These are phyloP conservation scores for Thielaviopsis ethacetica DNA, from an alignment of 2,329 filamentous ascomycete species.

Conservation along the genomic window DNA sequence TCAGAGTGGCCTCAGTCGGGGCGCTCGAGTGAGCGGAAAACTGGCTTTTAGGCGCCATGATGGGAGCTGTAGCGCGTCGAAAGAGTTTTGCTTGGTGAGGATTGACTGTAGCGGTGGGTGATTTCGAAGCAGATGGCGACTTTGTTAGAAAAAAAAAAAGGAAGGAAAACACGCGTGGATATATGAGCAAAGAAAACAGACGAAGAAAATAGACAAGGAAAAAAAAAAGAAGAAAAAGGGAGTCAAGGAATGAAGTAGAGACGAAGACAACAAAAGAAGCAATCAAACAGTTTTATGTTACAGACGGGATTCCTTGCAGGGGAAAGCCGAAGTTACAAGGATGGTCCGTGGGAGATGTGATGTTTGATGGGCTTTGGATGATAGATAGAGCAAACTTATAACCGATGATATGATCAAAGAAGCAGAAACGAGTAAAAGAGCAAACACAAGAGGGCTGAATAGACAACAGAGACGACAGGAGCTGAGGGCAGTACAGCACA, in stretches of 20 bases:
- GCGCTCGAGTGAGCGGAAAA: neutral
- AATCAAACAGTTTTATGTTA: no score
- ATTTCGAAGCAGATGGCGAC: slow-evolving; percentile 16
- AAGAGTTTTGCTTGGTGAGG: neutral
- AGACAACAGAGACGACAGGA: no score
- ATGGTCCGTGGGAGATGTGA: no score
- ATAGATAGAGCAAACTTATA: no score
- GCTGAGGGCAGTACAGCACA: no score
- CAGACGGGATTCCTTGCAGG: no score
- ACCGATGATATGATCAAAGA: no score
- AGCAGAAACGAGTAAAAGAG: no score
- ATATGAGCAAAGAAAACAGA: neutral
- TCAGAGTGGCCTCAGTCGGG: neutral
- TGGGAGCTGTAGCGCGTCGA: neutral
- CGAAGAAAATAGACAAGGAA: neutral
- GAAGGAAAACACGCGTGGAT: neutral
- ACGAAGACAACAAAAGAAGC: neutral
- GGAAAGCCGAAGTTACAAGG: no score
- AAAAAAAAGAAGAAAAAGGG: neutral
- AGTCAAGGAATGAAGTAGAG: neutral
- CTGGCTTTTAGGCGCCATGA: neutral
- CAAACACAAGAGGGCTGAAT: no score
- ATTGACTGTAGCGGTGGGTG: neutral
- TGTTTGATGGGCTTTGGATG: no score
- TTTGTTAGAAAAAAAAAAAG: slow-evolving; percentile 17